Evolutionary conservation across 108 stramenopile species (phyloP).

Genomic region (Cyclotella atomus): DNA sequence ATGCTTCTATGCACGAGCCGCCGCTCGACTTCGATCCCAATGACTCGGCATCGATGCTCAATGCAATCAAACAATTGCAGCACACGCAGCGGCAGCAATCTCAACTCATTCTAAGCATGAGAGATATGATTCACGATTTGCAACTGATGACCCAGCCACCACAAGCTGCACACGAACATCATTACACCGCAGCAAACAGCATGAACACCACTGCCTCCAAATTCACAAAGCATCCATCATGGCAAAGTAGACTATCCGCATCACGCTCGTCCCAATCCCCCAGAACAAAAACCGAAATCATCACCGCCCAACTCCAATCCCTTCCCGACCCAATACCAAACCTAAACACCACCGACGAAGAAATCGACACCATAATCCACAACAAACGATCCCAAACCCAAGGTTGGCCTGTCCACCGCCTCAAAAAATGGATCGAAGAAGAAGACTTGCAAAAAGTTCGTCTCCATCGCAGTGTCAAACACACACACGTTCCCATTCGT

Average conservation of each 20-base stretch:
- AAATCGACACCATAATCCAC: conserved; percentile 7
- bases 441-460: conserved; percentile 22
- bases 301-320: conserved; percentile 1
- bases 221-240: too few relatives aligned
- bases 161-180: neutral
- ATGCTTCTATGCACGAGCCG: neutral
- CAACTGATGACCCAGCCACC: neutral
- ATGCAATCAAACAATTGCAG: conserved; percentile 6
- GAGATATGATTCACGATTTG: neutral
- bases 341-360: conserved; percentile 11
- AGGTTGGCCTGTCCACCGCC: conserved; percentile 13
- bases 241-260: too few relatives aligned
- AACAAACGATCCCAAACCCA: neutral
- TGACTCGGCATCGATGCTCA: neutral
- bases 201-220: conserved; percentile 3
- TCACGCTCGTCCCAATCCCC: neutral
- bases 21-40: neutral
- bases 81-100: neutral
- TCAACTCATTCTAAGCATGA: conserved; percentile 4
- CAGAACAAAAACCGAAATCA: neutral
- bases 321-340: neutral
- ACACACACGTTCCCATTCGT: conserved; percentile 23
- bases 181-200: neutral
- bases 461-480: conserved; percentile 17
- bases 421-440: conserved; percentile 32